phyloP scores from a whole-genome alignment of 1,284 basidiomycete genomes.

The Puccinia triticina region DNA sequence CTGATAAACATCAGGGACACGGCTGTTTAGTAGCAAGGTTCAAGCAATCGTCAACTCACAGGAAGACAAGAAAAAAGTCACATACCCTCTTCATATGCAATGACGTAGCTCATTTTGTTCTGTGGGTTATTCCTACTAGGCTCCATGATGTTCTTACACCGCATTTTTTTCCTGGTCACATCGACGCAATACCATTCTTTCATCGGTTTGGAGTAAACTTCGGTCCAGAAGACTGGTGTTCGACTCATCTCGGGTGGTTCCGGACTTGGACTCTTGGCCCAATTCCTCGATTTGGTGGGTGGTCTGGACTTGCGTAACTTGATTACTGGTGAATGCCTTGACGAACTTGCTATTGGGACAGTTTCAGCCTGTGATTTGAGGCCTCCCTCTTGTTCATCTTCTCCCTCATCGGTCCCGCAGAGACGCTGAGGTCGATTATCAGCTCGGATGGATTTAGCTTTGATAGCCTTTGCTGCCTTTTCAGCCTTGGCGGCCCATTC shows the following conservation, averaged over 20 bases:
- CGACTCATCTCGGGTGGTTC: constrained; percentile 53
- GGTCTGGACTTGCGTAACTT: constrained; percentile 48
- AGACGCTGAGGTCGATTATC: neutral
- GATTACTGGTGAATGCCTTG: constrained; percentile 20
- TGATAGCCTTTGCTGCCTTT: constrained; percentile 37
- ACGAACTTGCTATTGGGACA: neutral
- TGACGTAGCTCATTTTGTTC: constrained; percentile 88
- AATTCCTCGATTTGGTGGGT: constrained; percentile 33
- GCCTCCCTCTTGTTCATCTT: constrained; percentile 20
- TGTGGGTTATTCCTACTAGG: constrained; percentile 67
- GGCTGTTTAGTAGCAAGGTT: neutral
- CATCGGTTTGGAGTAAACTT: constrained; percentile 91
- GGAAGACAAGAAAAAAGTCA: neutral
- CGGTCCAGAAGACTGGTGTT: constrained; percentile 96
- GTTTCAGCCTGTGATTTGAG: neutral
- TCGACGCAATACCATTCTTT: constrained; percentile 91
- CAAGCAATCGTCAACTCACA: neutral
- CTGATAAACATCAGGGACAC: constrained; percentile 11
- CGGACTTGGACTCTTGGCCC: constrained; percentile 49
- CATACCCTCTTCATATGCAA: constrained; percentile 79
- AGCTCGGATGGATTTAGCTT: constrained; percentile 14
- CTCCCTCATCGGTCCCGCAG: neutral
- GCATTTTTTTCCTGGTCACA: constrained; percentile 73
- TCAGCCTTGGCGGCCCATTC: constrained; percentile 39
- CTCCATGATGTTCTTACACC: constrained; percentile 78